Conservation (phyloP, 768 basidiomycete genomes). For the Russula sp. region DNA sequence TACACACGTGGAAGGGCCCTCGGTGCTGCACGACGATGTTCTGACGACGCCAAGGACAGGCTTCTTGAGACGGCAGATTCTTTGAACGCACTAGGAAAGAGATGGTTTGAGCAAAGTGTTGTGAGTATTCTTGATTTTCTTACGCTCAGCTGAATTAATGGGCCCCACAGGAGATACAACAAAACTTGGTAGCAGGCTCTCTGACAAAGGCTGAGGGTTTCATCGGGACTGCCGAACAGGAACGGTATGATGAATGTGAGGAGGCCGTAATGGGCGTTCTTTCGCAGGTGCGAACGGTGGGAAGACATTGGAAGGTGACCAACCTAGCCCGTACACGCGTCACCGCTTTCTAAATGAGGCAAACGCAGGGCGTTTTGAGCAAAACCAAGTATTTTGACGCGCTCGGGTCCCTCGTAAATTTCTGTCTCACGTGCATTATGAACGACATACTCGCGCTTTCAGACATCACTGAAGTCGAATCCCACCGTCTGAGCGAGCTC, state of each 20-base stretch:
- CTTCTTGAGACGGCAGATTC: constrained; percentile 46
- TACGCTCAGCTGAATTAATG: background rate
- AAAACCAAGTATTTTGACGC: constrained; percentile 67
- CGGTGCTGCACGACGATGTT: constrained; percentile 28
- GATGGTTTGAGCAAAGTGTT: constrained; percentile 65
- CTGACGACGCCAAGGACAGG: constrained; percentile 37
- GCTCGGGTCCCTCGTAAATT: constrained; percentile 65
- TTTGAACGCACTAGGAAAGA: constrained; percentile 53
- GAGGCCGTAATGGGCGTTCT: constrained; percentile 55
- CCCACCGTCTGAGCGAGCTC: constrained; percentile 74
- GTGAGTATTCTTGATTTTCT: constrained; percentile 38
- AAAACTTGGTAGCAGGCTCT: constrained; percentile 40
- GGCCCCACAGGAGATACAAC: constrained; percentile 43
- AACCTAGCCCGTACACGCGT: background rate
- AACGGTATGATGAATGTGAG: constrained; percentile 73
- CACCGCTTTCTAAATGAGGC: background rate
- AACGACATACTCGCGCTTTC: constrained; percentile 66
- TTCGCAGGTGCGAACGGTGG: constrained; percentile 54
- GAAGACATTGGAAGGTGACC: constrained; percentile 69
- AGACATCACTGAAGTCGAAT: constrained; percentile 88
- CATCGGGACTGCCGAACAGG: constrained; percentile 60
- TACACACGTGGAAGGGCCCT: constrained; percentile 42
- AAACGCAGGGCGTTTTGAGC: constrained; percentile 54
- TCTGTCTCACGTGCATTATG: constrained; percentile 59
- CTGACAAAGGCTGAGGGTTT: constrained; percentile 59